A percentile compares a stretch with the other conserved stretches of the same genome.
phyloP scores from a whole-genome alignment of 352 stramenopile genomes.

The Phytophthora lateralis region DNA sequence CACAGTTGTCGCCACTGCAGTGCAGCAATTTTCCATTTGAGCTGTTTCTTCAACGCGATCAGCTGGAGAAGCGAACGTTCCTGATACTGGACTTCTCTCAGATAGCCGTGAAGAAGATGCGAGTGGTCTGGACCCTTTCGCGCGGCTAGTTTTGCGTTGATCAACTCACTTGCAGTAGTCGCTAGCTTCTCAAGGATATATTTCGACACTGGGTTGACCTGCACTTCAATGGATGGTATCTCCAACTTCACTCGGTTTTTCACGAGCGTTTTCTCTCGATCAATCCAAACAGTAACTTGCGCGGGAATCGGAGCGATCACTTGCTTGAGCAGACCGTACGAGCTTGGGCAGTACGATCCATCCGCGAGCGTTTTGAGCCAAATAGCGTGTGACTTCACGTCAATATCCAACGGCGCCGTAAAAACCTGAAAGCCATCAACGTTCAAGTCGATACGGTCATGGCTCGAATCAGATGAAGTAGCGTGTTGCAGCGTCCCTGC shows the following conservation, averaged over 20 bases:
- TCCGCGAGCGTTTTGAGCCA: constrained; percentile 67
- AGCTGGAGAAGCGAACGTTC: constrained; percentile 48
- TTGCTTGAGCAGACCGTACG: constrained; percentile 64
- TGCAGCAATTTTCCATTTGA: constrained; percentile 71
- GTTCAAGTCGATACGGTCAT: constrained; percentile 64
- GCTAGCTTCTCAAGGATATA: constrained; percentile 66
- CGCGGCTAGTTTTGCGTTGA: constrained; percentile 48
- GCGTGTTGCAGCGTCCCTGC: constrained; percentile 63
- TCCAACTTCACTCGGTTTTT: constrained; percentile 57
- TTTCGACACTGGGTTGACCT: constrained; percentile 58
- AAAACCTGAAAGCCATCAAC: constrained; percentile 72
- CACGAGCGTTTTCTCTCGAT: constrained; percentile 38
- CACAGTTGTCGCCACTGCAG: constrained; percentile 64
- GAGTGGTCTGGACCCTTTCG: constrained; percentile 46
- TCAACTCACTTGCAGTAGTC: constrained; percentile 35
- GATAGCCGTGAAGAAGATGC: constrained; percentile 35
- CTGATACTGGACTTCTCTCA: constrained; percentile 13
- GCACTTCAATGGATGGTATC: constrained; percentile 63
- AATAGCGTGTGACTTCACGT: constrained; percentile 68
- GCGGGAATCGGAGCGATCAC: constrained; percentile 71
- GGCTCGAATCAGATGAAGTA: constrained; percentile 47
- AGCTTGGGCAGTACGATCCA: constrained; percentile 64
- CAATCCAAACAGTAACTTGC: constrained; percentile 60
- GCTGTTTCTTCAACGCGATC: constrained; percentile 44
- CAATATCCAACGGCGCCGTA: constrained; percentile 70